These are phyloP conservation scores for Pseudopyricularia javanii DNA, from an alignment of 2,329 filamentous ascomycete genomes.

Conservation along the genomic window DNA sequence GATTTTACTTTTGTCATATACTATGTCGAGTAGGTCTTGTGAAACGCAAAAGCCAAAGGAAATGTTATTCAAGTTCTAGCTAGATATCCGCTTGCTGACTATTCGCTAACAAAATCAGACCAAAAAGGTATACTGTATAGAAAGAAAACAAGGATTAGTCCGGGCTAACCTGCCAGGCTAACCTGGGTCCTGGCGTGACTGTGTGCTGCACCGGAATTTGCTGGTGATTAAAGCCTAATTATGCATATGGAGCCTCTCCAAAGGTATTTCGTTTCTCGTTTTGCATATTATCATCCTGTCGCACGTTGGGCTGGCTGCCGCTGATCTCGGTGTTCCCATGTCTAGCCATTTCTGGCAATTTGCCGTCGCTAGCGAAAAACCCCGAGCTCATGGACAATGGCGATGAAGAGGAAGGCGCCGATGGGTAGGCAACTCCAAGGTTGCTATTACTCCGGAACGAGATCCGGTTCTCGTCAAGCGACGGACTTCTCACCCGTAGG, in stretches of 20 bases:
- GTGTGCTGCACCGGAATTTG: too few species aligned
- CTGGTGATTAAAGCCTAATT: not conserved
- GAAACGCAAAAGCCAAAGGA: too few species aligned
- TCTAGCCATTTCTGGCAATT: not conserved
- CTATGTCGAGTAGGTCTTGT: too few species aligned
- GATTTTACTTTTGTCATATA: too few species aligned
- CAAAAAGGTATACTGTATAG: too few species aligned
- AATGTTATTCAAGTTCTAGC: too few species aligned
- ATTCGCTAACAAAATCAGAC: too few species aligned
- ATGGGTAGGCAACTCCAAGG: not conserved
- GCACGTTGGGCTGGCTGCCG: not conserved
- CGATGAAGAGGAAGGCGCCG: not conserved
- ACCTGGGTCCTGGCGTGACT: too few species aligned
- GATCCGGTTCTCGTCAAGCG: not conserved
- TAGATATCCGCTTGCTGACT: too few species aligned
- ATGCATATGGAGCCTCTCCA: not conserved
- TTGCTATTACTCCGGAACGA: slow-evolving; percentile 1
- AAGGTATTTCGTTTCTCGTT: not conserved
- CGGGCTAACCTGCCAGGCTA: too few species aligned
- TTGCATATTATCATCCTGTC: not conserved
- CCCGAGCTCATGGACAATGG: not conserved
- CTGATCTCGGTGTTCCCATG: not conserved
- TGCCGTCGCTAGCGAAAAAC: not conserved
- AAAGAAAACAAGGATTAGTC: too few species aligned
- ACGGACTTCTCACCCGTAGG: not conserved